Evolutionary conservation across 352 stramenopile species (phyloP), one percentile per base, ranked within the genome.

Genomic region (Phytophthora chlamydospora): DNA sequence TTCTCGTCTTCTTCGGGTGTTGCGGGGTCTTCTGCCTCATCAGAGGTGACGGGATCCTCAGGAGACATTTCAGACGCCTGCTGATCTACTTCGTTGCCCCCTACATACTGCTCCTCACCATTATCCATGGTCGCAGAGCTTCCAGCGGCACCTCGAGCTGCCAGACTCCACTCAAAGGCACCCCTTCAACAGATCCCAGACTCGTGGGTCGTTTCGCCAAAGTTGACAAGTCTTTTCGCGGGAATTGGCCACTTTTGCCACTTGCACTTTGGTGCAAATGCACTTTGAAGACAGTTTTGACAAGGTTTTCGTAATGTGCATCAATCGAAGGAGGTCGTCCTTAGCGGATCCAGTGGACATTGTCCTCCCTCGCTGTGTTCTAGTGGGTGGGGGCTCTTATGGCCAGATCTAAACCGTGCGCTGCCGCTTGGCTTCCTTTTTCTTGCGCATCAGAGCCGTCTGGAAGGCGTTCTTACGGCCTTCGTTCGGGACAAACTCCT

Each of bases 401-500:
- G 50, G 38, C 33, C 35, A 34, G 2, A 6, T 57, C 41, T 56
- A 68, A 10, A 12, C 52, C 19, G 47, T 72, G 52, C 68, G 64
- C 47, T 74, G 68, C n/a, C 68, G 64, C 41, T 77, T 77, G 17
- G 51, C 59, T 38, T 71, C 46, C 17, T 80, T 71, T 60, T 88
- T 91, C 66, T 91, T 90, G 35, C 71, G 68, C 46, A 87, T 66
- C 21, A 90, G 58, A 43, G 76, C 69, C 1, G 58, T 67, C 55
- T 91, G 83, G 64, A 95, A 95, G 29, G 66, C 73, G 65, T 95
- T 95, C 14, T 71, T 60, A 38, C 60, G 67, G 43, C 86, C 86
- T 78, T 95, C 71, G 56, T 95, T 95, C 7, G 82, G 27, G 13
- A 90, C 69, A 55, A 95, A 95, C 45, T 89, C 82, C 47, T 91